phyloP scores from a whole-genome alignment of 257 asterid species.

The Pogostemon cablin region DNA sequence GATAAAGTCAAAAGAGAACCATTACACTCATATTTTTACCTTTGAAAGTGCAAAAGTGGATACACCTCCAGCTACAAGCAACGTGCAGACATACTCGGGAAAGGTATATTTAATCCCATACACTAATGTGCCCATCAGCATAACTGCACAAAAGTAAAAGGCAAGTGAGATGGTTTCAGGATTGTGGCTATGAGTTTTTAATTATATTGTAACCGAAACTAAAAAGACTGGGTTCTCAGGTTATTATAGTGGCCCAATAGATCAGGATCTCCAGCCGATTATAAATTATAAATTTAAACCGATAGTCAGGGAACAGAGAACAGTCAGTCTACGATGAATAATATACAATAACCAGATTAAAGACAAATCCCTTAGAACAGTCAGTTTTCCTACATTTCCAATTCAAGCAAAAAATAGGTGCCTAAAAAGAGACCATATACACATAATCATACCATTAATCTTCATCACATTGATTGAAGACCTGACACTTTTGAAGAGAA shows the following conservation, averaged over 20 bases:
- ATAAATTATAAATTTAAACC: too few relatives aligned
- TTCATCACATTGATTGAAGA: not conserved
- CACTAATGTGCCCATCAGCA: constrained; percentile 95
- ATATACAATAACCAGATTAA: too few relatives aligned
- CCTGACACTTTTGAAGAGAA: not conserved
- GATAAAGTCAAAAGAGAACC: not conserved
- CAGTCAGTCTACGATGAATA: too few relatives aligned
- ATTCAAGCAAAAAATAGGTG: not conserved
- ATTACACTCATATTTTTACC: constrained; percentile 42
- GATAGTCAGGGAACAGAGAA: not conserved
- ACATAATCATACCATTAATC: not conserved
- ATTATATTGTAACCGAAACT: not conserved
- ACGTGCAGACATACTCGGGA: constrained; percentile 85
- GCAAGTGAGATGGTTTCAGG: constrained; percentile 1
- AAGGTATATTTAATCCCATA: constrained; percentile 86
- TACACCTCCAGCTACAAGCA: constrained; percentile 98
- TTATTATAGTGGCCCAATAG: too few relatives aligned
- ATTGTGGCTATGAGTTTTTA: not conserved
- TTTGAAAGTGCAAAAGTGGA: constrained; percentile 87
- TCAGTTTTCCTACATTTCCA: not conserved
- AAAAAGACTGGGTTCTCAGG: too few relatives aligned
- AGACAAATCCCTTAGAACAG: too few relatives aligned
- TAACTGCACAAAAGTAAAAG: constrained; percentile 54
- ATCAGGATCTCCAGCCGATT: too few relatives aligned
- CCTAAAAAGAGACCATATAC: not conserved